Conservation (phyloP, 1,284 basidiomycete genomes). For the Macrocystidia cucumis region DNA sequence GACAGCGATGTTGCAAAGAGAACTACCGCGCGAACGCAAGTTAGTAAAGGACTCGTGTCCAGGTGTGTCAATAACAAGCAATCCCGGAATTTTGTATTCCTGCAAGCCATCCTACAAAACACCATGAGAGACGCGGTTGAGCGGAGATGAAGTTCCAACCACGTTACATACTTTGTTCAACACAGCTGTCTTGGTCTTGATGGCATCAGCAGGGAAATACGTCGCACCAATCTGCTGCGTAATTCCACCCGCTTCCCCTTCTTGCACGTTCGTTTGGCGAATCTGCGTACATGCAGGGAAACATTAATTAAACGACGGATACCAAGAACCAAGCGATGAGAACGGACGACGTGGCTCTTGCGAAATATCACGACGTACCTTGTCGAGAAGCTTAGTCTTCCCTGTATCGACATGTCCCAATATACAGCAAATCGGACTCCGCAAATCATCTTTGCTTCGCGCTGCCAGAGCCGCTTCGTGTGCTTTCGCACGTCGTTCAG, state of each 20-base stretch:
- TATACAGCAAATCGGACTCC: slow-evolving; percentile 99
- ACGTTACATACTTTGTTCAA: slow-evolving; percentile 79
- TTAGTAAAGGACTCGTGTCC: slow-evolving; percentile 99
- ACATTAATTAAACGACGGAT: slow-evolving; percentile 2
- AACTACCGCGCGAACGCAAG: slow-evolving; percentile 91
- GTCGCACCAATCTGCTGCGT: slow-evolving; percentile 99
- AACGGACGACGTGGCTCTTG: too few relatives aligned
- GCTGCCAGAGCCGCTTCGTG: slow-evolving; percentile 86
- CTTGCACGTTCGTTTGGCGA: slow-evolving; percentile 99
- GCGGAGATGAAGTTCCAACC: too few relatives aligned
- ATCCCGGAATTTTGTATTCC: slow-evolving; percentile 96
- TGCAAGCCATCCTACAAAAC: slow-evolving; percentile 59
- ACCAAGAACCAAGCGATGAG: not conserved
- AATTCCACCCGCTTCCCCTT: slow-evolving; percentile 99
- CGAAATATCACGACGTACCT: slow-evolving; percentile 39
- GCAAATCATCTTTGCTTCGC: slow-evolving; percentile 84
- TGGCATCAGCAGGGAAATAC: slow-evolving; percentile 98
- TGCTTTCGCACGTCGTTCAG: slow-evolving; percentile 73
- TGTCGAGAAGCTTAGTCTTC: slow-evolving; percentile 97
- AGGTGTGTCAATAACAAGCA: slow-evolving; percentile 97
- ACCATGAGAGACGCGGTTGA: slow-evolving; percentile 5
- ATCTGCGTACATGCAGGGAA: slow-evolving; percentile 49
- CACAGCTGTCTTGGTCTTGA: slow-evolving; percentile 88
- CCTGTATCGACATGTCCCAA: slow-evolving; percentile 99
- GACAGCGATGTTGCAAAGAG: slow-evolving; percentile 98